Conservation (phyloP, 257 asterid genomes). For the Gentiana dahurica region DNA sequence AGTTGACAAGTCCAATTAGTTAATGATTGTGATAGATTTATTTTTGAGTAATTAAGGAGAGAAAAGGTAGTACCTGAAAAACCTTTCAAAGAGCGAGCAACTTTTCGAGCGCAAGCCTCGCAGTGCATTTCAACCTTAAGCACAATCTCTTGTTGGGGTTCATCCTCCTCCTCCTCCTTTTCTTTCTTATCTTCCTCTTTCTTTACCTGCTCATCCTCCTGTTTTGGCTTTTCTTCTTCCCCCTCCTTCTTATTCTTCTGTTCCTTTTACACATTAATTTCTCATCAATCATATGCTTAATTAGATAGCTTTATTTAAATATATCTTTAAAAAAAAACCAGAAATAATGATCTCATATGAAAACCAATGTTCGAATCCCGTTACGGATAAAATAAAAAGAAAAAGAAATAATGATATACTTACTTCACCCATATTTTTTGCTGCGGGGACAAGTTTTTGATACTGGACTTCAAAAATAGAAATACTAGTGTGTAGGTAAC, state of each 20-base stretch:
- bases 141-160: slow-evolving; percentile 34
- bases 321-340: neutral
- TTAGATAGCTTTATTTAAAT: too few relatives aligned
- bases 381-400: neutral
- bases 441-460: neutral
- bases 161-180: slow-evolving; percentile 18
- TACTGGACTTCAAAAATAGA: too few relatives aligned
- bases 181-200: slow-evolving; percentile 9
- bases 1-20: too few relatives aligned
- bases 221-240: slow-evolving; percentile 15
- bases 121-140: slow-evolving; percentile 90
- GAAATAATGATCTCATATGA: neutral
- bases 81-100: slow-evolving; percentile 58
- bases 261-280: neutral
- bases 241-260: slow-evolving; percentile 30
- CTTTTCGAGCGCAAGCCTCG: slow-evolving; percentile 85
- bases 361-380: too few relatives aligned
- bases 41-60: too few relatives aligned
- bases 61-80: slow-evolving; percentile 32
- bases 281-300: neutral
- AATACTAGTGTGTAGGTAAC: neutral
- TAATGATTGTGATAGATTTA: too few relatives aligned
- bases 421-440: slow-evolving; percentile 41
- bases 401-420: slow-evolving; percentile 5
- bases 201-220: slow-evolving; percentile 6